A percentile compares a stretch with the other conserved stretches of the same genome.
Evolutionary conservation across 2,329 filamentous ascomycete genomes (phyloP).

Genomic region (Colletotrichum sp.): DNA sequence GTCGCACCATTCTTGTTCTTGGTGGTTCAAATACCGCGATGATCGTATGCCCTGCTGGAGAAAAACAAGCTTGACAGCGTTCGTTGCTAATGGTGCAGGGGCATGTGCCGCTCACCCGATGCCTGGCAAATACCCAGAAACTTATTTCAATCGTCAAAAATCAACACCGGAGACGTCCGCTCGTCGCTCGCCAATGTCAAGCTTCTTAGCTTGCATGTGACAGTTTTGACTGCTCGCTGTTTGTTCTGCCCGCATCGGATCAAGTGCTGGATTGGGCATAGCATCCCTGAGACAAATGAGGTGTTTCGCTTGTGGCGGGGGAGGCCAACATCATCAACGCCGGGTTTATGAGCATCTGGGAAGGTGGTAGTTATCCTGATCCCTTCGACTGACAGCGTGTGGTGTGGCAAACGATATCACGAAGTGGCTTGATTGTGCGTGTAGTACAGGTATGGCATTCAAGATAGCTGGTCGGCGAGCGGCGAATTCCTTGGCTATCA

Average conservation of each 20-base stretch:
- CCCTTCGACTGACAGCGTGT: background rate
- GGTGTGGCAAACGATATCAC: background rate
- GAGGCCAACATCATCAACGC: background rate
- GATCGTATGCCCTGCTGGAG: background rate
- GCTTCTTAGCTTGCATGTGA: background rate
- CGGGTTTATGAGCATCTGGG: background rate
- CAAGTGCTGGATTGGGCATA: background rate
- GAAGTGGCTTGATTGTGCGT: background rate
- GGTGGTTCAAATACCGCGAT: background rate
- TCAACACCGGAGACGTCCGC: background rate
- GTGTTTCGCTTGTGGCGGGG: background rate
- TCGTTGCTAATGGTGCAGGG: background rate
- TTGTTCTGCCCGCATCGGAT: background rate
- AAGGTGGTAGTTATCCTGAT: background rate
- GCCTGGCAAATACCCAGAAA: background rate
- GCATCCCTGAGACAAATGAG: background rate
- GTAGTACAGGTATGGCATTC: background rate
- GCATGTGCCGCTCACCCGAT: background rate
- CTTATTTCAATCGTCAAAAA: background rate
- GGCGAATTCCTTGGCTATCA: background rate
- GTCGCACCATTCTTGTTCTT: background rate
- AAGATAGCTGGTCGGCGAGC: background rate
- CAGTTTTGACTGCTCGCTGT: background rate
- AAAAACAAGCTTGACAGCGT: background rate
- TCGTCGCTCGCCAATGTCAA: background rate